A percentile compares a stretch with the other conserved stretches of the same genome.
phyloP scores from a whole-genome alignment of 2,329 filamentous ascomycete genomes.

The Aspergillus novoparasiticus region DNA sequence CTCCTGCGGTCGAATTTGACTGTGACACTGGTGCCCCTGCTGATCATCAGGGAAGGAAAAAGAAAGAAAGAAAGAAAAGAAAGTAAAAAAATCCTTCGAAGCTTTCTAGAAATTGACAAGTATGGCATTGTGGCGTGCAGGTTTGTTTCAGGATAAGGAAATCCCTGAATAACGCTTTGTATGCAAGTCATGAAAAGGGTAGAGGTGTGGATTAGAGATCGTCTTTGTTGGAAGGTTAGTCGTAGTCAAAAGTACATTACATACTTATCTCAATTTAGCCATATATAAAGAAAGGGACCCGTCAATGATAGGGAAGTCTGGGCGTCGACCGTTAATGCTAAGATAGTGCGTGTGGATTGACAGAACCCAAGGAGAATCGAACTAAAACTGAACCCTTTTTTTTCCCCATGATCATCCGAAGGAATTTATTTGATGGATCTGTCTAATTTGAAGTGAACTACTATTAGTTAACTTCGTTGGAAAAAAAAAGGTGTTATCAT shows the following conservation, averaged over 20 bases:
- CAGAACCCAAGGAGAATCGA: slow-evolving; percentile 13
- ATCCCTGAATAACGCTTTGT: slow-evolving; percentile 3
- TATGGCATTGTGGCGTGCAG: slow-evolving; percentile 7
- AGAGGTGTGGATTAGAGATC: not conserved
- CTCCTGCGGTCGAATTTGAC: not conserved
- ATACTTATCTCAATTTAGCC: not conserved
- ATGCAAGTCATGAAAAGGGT: not conserved
- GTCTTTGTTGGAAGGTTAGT: not conserved
- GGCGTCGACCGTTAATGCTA: slow-evolving; percentile 10
- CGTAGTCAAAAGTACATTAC: not conserved
- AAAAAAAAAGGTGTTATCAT: not conserved
- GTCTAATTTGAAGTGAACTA: slow-evolving; percentile 3
- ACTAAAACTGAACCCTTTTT: slow-evolving; percentile 11
- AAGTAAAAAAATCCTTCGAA: not conserved
- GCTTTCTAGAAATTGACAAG: slow-evolving; percentile 1
- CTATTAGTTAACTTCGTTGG: slow-evolving; percentile 3
- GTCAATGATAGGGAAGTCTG: slow-evolving; percentile 4
- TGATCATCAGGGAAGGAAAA: not conserved
- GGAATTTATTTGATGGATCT: slow-evolving; percentile 7
- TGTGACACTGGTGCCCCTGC: not conserved
- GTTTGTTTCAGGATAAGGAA: not conserved
- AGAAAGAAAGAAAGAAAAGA: not conserved
- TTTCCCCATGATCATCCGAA: slow-evolving; percentile 10
- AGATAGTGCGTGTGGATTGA: slow-evolving; percentile 6
- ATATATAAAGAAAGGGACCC: slow-evolving; percentile 5